phyloP scores from a whole-genome alignment of 2,329 filamentous ascomycete genomes.

The Fusarium staphyleae region DNA sequence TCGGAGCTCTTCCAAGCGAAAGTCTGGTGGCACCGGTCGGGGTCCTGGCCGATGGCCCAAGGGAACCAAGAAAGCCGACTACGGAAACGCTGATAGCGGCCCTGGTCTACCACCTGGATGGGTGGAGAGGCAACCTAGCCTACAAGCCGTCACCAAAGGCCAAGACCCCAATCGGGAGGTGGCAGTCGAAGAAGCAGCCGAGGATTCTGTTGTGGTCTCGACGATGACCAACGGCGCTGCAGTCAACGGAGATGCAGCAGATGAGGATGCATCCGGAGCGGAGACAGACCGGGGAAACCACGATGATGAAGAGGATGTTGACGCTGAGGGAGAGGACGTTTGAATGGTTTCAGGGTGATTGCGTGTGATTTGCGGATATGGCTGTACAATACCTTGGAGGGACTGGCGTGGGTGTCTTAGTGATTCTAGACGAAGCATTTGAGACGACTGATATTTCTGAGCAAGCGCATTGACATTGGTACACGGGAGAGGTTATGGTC shows the following conservation, averaged over 20 bases:
- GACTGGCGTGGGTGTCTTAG: constrained; percentile 22
- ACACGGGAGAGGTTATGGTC: background rate
- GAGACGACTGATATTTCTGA: constrained; percentile 17
- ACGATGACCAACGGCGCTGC: constrained; percentile 30
- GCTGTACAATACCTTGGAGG: constrained; percentile 34
- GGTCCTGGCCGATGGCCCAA: constrained; percentile 72
- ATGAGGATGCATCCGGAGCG: constrained; percentile 19
- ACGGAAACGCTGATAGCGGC: constrained; percentile 70
- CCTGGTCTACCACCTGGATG: constrained; percentile 68
- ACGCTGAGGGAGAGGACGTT: constrained; percentile 48
- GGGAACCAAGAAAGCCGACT: constrained; percentile 72
- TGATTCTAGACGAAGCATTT: constrained; percentile 10
- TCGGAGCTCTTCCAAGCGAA: constrained; percentile 51
- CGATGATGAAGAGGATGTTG: constrained; percentile 41
- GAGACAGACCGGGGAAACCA: constrained; percentile 23
- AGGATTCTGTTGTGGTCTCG: constrained; percentile 47
- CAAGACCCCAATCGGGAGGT: constrained; percentile 21
- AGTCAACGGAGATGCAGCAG: constrained; percentile 25
- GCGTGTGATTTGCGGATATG: constrained; percentile 10
- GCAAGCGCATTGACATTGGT: constrained; percentile 31
- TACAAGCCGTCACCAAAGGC: constrained; percentile 26
- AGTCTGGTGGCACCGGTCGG: constrained; percentile 67
- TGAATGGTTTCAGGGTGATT: constrained; percentile 26
- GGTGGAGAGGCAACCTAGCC: constrained; percentile 46
- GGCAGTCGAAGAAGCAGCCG: constrained; percentile 33